Conservation (phyloP, 2,329 filamentous ascomycete species). For the Alternaria sp. region DNA sequence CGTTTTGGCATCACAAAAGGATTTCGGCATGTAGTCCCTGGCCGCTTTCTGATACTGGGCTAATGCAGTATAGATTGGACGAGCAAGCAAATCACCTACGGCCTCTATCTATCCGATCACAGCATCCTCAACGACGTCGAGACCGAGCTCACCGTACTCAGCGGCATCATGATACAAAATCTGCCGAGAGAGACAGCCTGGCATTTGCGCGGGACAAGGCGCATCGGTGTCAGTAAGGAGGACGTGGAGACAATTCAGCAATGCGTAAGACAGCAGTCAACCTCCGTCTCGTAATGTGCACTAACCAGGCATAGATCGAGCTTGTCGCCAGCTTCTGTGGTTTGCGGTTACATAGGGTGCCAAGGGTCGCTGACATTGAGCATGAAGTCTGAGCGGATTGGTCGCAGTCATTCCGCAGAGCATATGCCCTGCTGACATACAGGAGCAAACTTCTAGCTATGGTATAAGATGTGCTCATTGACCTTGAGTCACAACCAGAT, state of each 20-base stretch:
- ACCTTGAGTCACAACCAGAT: neutral
- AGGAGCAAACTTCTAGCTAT: neutral
- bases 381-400: slow-evolving; percentile 32
- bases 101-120: slow-evolving; percentile 64
- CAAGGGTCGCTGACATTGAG: slow-evolving; percentile 42
- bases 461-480: neutral
- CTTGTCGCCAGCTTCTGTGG: slow-evolving; percentile 38
- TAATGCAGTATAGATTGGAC: slow-evolving; percentile 54
- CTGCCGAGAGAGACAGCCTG: slow-evolving; percentile 60
- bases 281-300: neutral
- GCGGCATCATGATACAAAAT: slow-evolving; percentile 66
- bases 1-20: slow-evolving; percentile 53
- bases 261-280: slow-evolving; percentile 39
- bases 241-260: slow-evolving; percentile 54
- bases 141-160: slow-evolving; percentile 62
- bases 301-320: slow-evolving; percentile 34
- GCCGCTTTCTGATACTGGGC: neutral
- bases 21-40: slow-evolving; percentile 47
- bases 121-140: slow-evolving; percentile 61
- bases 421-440: neutral
- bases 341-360: slow-evolving; percentile 35
- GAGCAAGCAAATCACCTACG: slow-evolving; percentile 63
- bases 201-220: slow-evolving; percentile 60
- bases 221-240: slow-evolving; percentile 56
- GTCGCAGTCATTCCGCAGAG: neutral